Evolutionary conservation across 2,329 filamentous ascomycete genomes (phyloP), one percentile per base, ranked within the genome.

Genomic region (Sclerotinia spermophila): DNA sequence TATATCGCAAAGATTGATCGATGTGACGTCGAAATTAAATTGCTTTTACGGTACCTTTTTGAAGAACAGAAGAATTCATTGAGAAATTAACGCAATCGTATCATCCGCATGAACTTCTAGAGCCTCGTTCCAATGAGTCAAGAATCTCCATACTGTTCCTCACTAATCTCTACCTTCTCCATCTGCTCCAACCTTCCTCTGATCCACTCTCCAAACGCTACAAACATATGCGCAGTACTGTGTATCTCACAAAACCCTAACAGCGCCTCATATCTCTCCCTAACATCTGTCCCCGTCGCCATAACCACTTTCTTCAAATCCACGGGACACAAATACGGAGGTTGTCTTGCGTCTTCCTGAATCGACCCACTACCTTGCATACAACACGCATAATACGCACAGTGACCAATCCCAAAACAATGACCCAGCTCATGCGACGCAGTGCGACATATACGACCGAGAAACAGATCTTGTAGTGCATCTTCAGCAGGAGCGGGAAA

Each of bases 331-430:
- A 90, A 75, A 74, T 89, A 90, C 1, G 88, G 87, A 35, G 89
- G 88, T 75, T 90, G 88, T 56, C 88, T 80, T 3, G 83, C 81
- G 75, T 90, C 88, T 77, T 91, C 89, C 0, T 79, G 81, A 53
- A 89, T 81, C 1, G 83, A 82, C 0, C 84, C 84, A 0, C 86
- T 88, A 6, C 86, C 83, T 76, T 91, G 88, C 88, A 90, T 89
- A 3, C 84, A 82, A 74, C 88, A 91, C 0, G 88, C 87, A 74
- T 87, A 90, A 75, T 88, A 90, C 0, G 85, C 80, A 76, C 90
- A 92, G 76, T 92, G 90, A 11, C 79, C 89, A 21, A 92, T 82
- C 0, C 86, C 87, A 51, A 92, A 84, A 75, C 89, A 92, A 77
- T 92, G 90, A 0, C 88, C 87, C 0, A 92, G 79, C 75, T 92